Percentiles rank a stretch among this genome's conserved stretches.
These are phyloP conservation scores for Suillus tomentosus DNA, from an alignment of 768 basidiomycete species.

Conservation along the genomic window DNA sequence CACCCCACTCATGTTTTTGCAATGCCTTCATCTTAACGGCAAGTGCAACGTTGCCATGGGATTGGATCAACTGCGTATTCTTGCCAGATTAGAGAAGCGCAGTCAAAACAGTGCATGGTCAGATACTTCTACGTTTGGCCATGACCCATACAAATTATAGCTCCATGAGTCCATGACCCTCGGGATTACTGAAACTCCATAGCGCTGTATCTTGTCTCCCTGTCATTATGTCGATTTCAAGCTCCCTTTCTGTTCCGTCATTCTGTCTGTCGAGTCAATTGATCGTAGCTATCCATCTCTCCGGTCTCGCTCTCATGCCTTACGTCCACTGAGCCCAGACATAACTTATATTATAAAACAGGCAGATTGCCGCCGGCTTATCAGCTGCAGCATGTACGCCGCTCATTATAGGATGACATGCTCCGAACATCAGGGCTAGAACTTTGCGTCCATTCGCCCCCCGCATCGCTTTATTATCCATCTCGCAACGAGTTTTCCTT, in stretches of 20 bases:
- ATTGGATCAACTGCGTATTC: not conserved
- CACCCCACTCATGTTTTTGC: not conserved
- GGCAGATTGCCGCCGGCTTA: constrained; percentile 10
- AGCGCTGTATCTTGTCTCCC: not conserved
- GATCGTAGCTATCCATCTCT: not conserved
- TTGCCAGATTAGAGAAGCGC: constrained; percentile 1
- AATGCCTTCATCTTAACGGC: constrained; percentile 15
- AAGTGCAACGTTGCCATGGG: constrained; percentile 20
- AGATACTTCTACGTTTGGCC: constrained; percentile 2
- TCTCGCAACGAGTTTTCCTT: not conserved
- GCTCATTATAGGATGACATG: constrained; percentile 1
- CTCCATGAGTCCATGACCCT: constrained; percentile 2
- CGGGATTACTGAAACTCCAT: not conserved
- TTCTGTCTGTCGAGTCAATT: not conserved
- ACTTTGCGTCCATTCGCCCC: not conserved
- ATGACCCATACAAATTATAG: not conserved
- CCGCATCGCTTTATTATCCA: not conserved
- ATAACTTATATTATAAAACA: constrained; percentile 2
- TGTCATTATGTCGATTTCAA: constrained; percentile 7
- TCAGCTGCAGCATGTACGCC: not conserved
- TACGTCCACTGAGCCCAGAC: not conserved
- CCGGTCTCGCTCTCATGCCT: constrained; percentile 1
- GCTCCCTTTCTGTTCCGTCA: not conserved
- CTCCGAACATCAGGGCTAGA: not conserved
- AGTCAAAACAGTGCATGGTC: not conserved